Evolutionary conservation across 345 rosid species (phyloP), one percentile per base, ranked within the genome.

Genomic region (Eucalyptus marginata): DNA sequence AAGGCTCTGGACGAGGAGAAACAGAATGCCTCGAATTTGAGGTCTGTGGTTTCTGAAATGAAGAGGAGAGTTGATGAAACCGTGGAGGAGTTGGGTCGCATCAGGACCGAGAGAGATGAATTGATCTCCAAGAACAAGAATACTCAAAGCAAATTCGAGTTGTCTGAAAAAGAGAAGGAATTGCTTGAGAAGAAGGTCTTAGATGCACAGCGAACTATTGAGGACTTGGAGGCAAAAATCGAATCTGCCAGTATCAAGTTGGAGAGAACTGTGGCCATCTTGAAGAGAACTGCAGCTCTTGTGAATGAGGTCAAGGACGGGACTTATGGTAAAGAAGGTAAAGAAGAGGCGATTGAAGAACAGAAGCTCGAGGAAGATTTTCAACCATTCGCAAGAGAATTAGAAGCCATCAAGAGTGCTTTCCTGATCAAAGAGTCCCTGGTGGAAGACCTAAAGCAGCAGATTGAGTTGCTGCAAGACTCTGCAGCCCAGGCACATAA

Each of bases 381-480:
- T 43, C 91, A 92, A 25, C 89, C 91, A 12, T 94, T 91, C 50
- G 91, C 44, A 4, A 80, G 90, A 27, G 95, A 95, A 89, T 87
- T 93, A 66, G 96, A 94, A 66, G 91, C 90, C 16, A 94, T 98
- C 89, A 93, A 90, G 93, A 92, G 88, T 43, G 95, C 95, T 33
- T 95, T 95, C 84, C 90, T 88, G 90, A 88, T 86, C 89, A 95
- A 93, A 92, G 96, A 95, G 89, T 89, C 88, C 5, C 24, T 50
- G 22, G 93, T 94, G 31, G 93, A 94, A 66, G 96, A 95, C 87
- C 91, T 95, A 94, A 95, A 92, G 93, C 90, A 59, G 89, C 94
- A 93, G 92, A 92, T 93, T n/a, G 95, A 91, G 88, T 22, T 83
- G 47, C 90, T 97, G 93, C 90, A 93, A 90, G 93, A 93, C 50